A percentile compares a stretch with the other conserved stretches of the same genome.
phyloP scores from a whole-genome alignment of 2,329 filamentous ascomycete species.

The Fusarium solani-melongenae region DNA sequence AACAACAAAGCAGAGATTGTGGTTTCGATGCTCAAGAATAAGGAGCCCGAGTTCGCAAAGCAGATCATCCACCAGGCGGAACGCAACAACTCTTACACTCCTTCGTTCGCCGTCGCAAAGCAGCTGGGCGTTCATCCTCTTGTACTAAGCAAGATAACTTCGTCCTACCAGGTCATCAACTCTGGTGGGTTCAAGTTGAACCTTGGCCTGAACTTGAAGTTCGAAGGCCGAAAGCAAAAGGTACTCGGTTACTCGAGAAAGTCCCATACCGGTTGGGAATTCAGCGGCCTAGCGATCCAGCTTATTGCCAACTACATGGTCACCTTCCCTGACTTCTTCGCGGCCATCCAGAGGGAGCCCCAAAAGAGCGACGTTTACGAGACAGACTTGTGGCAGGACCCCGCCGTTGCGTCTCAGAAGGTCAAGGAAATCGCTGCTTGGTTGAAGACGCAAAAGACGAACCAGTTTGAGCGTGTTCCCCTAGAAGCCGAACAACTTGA shows the following conservation, averaged over 20 bases:
- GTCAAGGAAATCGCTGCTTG: constrained; percentile 95
- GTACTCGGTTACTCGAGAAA: constrained; percentile 95
- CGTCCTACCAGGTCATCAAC: constrained; percentile 84
- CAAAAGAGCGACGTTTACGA: constrained; percentile 86
- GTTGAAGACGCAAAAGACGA: constrained; percentile 91
- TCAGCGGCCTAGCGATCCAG: constrained; percentile 84
- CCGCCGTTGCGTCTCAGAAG: constrained; percentile 76
- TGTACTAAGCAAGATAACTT: constrained; percentile 94
- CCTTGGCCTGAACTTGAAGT: constrained; percentile 94
- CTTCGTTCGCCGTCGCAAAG: constrained; percentile 89
- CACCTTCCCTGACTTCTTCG: constrained; percentile 94
- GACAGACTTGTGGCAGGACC: constrained; percentile 84
- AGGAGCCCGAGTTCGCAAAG: constrained; percentile 84
- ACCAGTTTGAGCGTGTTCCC: constrained; percentile 94
- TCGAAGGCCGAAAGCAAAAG: constrained; percentile 94
- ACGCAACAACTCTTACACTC: constrained; percentile 78
- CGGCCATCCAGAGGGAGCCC: constrained; percentile 85
- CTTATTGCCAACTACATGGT: constrained; percentile 91
- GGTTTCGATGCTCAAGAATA: constrained; percentile 77
- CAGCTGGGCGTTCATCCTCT: constrained; percentile 85
- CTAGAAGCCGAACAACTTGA: constrained; percentile 97
- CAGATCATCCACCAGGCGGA: constrained; percentile 78
- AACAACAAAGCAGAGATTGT: constrained; percentile 82
- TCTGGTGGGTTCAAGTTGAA: constrained; percentile 88
- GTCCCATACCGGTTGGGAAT: constrained; percentile 90